Conservation (phyloP, 176 grass and related monocot species). For the Urochloa ruziziensis region DNA sequence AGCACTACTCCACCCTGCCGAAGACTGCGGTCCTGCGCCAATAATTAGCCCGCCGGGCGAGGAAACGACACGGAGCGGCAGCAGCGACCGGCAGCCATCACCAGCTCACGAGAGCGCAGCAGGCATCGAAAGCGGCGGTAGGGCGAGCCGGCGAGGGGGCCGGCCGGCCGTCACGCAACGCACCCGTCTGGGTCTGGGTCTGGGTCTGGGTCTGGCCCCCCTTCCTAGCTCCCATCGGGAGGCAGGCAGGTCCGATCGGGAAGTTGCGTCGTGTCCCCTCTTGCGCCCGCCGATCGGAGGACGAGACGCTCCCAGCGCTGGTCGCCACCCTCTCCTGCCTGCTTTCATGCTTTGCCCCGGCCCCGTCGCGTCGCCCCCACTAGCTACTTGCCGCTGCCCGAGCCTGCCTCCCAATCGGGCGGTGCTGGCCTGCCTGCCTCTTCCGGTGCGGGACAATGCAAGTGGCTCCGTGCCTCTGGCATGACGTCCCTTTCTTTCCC, state of each 20-base stretch:
- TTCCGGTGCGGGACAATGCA: background rate
- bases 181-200: too few relatives aligned
- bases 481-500: background rate
- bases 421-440: background rate
- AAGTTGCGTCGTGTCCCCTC: conserved; percentile 40
- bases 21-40: background rate
- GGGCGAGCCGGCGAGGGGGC: background rate
- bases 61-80: background rate
- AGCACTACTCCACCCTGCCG: background rate
- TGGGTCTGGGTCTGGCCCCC: too few relatives aligned
- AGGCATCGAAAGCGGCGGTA: conserved; percentile 9
- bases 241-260: conserved; percentile 16
- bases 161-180: background rate
- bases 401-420: conserved; percentile 8
- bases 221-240: too few relatives aligned
- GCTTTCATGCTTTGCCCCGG: background rate
- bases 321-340: background rate
- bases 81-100: background rate
- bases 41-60: background rate
- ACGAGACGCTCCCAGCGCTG: background rate
- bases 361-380: background rate
- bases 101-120: background rate
- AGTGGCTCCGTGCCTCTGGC: background rate
- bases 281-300: background rate
- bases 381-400: background rate